Conservation (phyloP, 805 yeast species). For the Saccharomycopsis sp. region DNA sequence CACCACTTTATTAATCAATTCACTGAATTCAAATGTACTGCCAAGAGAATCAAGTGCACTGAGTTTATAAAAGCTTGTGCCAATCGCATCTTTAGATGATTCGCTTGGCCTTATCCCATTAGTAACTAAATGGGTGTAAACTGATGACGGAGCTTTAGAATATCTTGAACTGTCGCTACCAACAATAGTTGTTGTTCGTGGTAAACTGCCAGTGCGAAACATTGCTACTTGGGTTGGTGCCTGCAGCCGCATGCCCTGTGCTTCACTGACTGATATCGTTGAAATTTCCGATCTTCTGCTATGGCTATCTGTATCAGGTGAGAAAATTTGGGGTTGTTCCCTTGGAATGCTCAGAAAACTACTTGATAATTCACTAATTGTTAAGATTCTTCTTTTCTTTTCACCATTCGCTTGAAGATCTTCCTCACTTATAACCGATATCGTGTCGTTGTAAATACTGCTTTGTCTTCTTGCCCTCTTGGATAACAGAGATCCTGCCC, state of each 20-base stretch:
- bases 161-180: too few species aligned
- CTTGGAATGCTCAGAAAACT: too few species aligned
- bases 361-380: too few species aligned
- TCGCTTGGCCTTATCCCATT: constrained; percentile 11
- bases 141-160: background rate
- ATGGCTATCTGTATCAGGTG: too few species aligned
- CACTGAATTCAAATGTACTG: constrained; percentile 12
- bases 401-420: background rate
- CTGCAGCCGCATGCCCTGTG: too few species aligned
- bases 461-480: constrained; percentile 11
- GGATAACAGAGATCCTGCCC: background rate
- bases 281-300: too few species aligned
- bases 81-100: constrained; percentile 7
- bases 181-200: background rate
- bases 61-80: constrained; percentile 12
- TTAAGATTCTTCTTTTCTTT: constrained; percentile 3
- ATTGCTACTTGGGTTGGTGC: too few species aligned
- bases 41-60: constrained; percentile 9
- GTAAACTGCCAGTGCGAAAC: background rate
- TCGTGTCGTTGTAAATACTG: constrained; percentile 12
- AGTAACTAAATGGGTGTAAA: constrained; percentile 14
- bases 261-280: too few species aligned
- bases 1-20: constrained; percentile 12
- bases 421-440: constrained; percentile 9
- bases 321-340: too few species aligned